Evolutionary conservation across 179 eudicot species (phyloP), one percentile per base, ranked within the genome.

Genomic region (Kewa caespitosa): DNA sequence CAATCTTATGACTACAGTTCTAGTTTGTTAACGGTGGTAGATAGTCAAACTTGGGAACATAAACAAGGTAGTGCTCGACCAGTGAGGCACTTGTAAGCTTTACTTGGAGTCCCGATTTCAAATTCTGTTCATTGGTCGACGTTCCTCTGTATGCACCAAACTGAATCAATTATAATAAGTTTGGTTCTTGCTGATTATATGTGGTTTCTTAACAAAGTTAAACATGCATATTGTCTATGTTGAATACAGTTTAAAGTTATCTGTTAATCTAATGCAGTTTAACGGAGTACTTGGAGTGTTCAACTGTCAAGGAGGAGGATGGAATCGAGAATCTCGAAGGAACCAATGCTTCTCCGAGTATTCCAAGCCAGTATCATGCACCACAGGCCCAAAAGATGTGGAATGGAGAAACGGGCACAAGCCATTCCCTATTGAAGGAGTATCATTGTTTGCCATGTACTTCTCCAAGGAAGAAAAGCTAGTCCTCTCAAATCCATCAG

Each of bases 291-390:
- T 92, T 1, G 97, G 97, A 59, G 92, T 91, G 10, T 92, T 92
- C 81, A 92, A 92, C 37, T 92, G 97, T 80, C 94, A 92, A 78
- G 94, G 97, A 10, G 97, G 97, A 67, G 98, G 98, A 42, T 94
- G 98, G 98, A 69, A 78, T 67, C 89, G 89, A 0, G 92, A 92
- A 57, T 42, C 79, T 36, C 81, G 98, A 52, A 84, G 84, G 54
- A 94, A 87, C 77, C 82, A 86, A 46, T 84, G 96, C 78, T 77
- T 57, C 76, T 88, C 97, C 0, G 89, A 90, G 71, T 87, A 73
- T 80, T 90, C 98, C 2, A 85, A 86, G 60, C 50, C 61, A 0
- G 80, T 92, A 48, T 82, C 84, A 18, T 77, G 90, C 55, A 74
- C 11, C 34, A 70, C 84, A 30, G 52, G 88, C 25, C 92, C 98